Evolutionary conservation across 768 basidiomycete genomes (phyloP).

Genomic region (Boletus subcaerulescens): DNA sequence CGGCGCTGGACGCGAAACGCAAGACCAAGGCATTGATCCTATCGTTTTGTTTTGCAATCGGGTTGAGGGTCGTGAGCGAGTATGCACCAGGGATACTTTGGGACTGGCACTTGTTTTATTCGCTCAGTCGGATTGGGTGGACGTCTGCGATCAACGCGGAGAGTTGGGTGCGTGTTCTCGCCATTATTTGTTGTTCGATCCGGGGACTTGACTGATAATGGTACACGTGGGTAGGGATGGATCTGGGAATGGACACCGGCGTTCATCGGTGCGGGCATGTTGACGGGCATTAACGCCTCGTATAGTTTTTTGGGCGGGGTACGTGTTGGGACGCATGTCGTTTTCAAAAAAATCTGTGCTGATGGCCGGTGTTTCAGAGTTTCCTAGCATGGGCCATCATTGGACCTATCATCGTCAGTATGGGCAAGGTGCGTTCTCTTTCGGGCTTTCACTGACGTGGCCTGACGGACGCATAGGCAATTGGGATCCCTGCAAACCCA

Average conservation of each 20-base stretch:
- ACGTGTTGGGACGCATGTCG: conserved; percentile 15
- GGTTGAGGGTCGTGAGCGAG: conserved; percentile 51
- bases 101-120: conserved; percentile 67
- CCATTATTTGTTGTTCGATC: background rate
- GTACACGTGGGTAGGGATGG: conserved; percentile 25
- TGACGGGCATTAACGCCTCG: conserved; percentile 53
- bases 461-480: conserved; percentile 9
- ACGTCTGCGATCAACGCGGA: conserved; percentile 56
- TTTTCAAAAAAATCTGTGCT: background rate
- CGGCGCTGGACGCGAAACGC: conserved; percentile 50
- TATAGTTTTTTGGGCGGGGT: conserved; percentile 51
- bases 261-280: conserved; percentile 59
- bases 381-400: conserved; percentile 64
- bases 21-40: conserved; percentile 51
- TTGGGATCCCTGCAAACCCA: conserved; percentile 13
- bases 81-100: conserved; percentile 60
- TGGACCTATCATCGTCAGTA: conserved; percentile 50
- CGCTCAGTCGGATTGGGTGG: conserved; percentile 56
- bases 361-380: conserved; percentile 32
- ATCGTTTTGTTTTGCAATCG: conserved; percentile 46
- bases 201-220: background rate
- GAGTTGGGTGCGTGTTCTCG: conserved; percentile 45
- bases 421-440: conserved; percentile 32
- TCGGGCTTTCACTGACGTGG: background rate
- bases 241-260: conserved; percentile 42